Evolutionary conservation across 345 rosid genomes (phyloP), one percentile per base, ranked within the genome.

Genomic region (Anastatica hierochuntica): DNA sequence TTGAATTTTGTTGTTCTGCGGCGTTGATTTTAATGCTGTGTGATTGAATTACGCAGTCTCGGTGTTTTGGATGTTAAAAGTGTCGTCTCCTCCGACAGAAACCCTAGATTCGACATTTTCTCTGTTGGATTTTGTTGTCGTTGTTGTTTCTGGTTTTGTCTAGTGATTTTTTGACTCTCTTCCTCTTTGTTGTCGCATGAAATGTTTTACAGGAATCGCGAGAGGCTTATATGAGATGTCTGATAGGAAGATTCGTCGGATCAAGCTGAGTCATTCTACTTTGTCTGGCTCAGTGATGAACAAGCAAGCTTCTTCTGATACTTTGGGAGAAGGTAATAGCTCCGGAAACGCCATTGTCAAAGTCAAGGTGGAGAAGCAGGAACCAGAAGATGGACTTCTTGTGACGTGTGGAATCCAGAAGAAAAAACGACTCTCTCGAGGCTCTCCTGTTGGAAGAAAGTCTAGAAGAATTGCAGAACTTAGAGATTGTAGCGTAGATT

Each of bases 261-360:
- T 63, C 62, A 76, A 77, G 52, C 55, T 72, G 31, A 73, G 71
- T 50, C 64, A 50, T 14, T 45, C 62, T 3, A 67, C 62, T 38
- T 70, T 83, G 83, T 60, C 75, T 17, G 64, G 54, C 38, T 72
- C 79, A 83, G 69, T 72, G 30, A 52, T 36, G 43, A 55, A 44
- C 24, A 71, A 63, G 33, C 72, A 20, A 43, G 71, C 48, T 34
- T 39, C 66, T 42, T 53, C 39, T 19, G 43, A 20, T 35, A 62
- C 30, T 31, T 56, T 13, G 39, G 45, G 12, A 18, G 73, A 14
- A 42, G 71, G 6, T 26, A 44, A 60, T 34, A 56, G 30, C 23
- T 52, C 62, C 53, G 66, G 40, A 10, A 31, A 62, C 21, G 53
- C 64, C 15, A n/a, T 80, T 23, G 44, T 64, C 6, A 1, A 35